Evolutionary conservation across 2,329 filamentous ascomycete species (phyloP), one percentile per base, ranked within the genome.

Genomic region (Chaetothyriales sp.): DNA sequence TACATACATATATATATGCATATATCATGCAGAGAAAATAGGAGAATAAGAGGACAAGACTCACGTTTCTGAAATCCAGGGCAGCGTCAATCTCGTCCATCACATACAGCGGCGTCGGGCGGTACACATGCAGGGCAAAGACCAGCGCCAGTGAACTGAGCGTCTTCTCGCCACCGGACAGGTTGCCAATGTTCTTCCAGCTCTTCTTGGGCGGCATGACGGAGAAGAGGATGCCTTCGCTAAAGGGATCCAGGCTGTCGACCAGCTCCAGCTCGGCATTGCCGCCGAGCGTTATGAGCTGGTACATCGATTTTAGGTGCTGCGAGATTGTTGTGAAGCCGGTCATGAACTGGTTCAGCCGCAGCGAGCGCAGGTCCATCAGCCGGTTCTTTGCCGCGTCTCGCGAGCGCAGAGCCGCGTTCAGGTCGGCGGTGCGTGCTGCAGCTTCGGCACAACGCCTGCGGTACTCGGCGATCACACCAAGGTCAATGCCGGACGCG

Each of bases 21-120:
- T n/a, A n/a, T n/a, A n/a, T n/a, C n/a, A 39, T 47, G 18, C 3
- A 39, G 42, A 9, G 25, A 44, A 5, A 25, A 18, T 43, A 26
- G n/a, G 9, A 43, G 19, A 52, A 25, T n/a, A 19, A 36, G 22
- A 9, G 44, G 18, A 45, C n/a, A n/a, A n/a, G 43, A 80, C 86
- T 82, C 64, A 94, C 92, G 65, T 98, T 98, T 70, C 89, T 76
- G 75, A 98, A 98, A 72, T 98, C 92, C 70, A 98, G 70, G 26
- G 92, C 92, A 19, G 92, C 92, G 69, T 98, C 92, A 66, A 98
- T 98, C 72, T 98, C 92, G 70, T 98, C 92, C 92, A 98, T 98
- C 62, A 98, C 92, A 67, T 98, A 98, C 55, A 98, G 69, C 49
- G 92, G 92, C 55, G 92, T 98, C 8, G 92, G 92, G 72, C 94